phyloP scores from a whole-genome alignment of 306 rosid genomes.

The peach (Prunus persica) region DNA sequence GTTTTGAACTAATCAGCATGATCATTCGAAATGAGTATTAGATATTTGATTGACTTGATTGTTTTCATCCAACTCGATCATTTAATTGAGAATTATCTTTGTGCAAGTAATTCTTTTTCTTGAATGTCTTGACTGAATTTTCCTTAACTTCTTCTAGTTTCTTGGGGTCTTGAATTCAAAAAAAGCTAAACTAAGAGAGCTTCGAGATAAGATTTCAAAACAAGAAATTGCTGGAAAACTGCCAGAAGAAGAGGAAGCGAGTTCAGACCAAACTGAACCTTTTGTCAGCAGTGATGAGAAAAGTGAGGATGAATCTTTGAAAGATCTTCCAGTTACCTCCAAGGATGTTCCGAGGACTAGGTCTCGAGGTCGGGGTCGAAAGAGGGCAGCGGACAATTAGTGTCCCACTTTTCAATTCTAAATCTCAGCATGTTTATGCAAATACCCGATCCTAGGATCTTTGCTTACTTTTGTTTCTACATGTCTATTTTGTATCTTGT shows the following conservation, averaged over 20 bases:
- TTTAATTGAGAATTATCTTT: neutral
- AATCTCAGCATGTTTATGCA: conserved; percentile 1
- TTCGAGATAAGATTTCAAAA: conserved; percentile 58
- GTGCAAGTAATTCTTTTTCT: neutral
- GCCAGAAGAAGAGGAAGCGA: conserved; percentile 56
- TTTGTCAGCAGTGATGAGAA: conserved; percentile 44
- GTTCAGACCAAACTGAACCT: conserved; percentile 73
- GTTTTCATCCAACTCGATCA: neutral
- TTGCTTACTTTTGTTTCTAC: neutral
- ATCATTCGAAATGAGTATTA: neutral
- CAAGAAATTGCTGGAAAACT: conserved; percentile 40
- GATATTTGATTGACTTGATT: neutral
- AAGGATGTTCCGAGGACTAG: conserved; percentile 29
- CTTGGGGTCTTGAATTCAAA: conserved; percentile 81
- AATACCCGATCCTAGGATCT: neutral
- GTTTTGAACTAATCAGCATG: neutral
- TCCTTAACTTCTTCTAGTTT: conserved; percentile 48
- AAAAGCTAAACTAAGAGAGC: conserved; percentile 73
- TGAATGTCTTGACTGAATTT: conserved; percentile 24
- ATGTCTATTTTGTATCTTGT: neutral
- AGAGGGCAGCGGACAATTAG: conserved; percentile 33
- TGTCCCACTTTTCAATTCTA: conserved; percentile 3
- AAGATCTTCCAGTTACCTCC: conserved; percentile 36
- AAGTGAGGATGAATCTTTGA: conserved; percentile 40
- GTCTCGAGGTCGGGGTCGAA: conserved; percentile 37